These are phyloP conservation scores for Pseudopithomyces chartarum DNA, from an alignment of 2,329 filamentous ascomycete genomes.

Conservation along the genomic window DNA sequence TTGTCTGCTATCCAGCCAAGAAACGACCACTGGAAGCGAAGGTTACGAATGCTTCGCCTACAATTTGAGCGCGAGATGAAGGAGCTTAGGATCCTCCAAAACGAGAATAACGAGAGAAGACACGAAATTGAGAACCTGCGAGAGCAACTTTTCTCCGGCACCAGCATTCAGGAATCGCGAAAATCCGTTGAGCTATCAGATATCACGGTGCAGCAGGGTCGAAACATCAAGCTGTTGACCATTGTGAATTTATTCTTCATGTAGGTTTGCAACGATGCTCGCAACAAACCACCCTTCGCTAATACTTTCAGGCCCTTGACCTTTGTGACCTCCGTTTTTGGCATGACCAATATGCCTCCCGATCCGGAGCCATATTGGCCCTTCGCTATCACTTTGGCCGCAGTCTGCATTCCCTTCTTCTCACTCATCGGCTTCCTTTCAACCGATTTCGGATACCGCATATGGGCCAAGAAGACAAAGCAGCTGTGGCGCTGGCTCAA, in stretches of 20 bases:
- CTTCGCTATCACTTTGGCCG: conserved; percentile 49
- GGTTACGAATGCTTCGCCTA: conserved; percentile 52
- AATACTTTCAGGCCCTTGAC: conserved; percentile 53
- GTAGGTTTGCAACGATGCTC: neutral
- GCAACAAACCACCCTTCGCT: neutral
- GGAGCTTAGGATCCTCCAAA: conserved; percentile 54
- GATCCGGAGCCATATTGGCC: conserved; percentile 41
- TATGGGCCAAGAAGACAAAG: conserved; percentile 41
- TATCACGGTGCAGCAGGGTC: conserved; percentile 61
- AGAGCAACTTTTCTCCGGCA: conserved; percentile 67
- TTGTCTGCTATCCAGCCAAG: conserved; percentile 26
- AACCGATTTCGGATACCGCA: conserved; percentile 45
- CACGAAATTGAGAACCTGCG: conserved; percentile 62
- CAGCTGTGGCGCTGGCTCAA: conserved; percentile 33
- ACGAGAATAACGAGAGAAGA: conserved; percentile 59
- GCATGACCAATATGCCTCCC: conserved; percentile 54
- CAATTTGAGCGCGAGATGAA: conserved; percentile 60
- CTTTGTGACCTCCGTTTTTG: conserved; percentile 65
- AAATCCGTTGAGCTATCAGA: conserved; percentile 62
- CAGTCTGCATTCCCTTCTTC: conserved; percentile 54
- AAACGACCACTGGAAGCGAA: conserved; percentile 55
- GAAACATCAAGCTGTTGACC: conserved; percentile 64
- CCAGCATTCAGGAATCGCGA: conserved; percentile 65
- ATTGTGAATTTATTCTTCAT: conserved; percentile 66
- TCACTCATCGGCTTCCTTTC: conserved; percentile 52